Conservation (phyloP, 2,329 filamentous ascomycete species). For the Calycina herbarum region DNA sequence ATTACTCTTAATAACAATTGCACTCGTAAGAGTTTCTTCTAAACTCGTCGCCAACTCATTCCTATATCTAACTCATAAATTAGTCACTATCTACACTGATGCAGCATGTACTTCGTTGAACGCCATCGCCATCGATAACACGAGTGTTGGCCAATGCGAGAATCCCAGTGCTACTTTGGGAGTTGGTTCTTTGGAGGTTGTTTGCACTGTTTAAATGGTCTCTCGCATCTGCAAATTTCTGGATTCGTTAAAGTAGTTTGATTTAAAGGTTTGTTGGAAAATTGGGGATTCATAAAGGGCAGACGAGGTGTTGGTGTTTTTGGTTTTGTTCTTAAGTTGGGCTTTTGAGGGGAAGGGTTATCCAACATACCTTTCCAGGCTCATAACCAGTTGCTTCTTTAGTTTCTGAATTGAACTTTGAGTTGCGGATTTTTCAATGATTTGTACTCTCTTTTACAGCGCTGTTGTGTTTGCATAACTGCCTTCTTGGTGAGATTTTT, state of each 20-base stretch:
- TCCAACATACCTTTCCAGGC: background rate
- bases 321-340: background rate
- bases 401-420: background rate
- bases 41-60: background rate
- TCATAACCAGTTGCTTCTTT: background rate
- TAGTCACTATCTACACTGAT: background rate
- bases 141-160: background rate
- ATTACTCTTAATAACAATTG: background rate
- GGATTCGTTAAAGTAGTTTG: background rate
- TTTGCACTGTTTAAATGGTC: constrained; percentile 1
- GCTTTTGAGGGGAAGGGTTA: background rate
- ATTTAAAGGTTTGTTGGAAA: background rate
- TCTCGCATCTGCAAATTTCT: background rate
- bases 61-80: background rate
- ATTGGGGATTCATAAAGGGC: background rate
- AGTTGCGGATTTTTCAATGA: background rate
- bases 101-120: background rate
- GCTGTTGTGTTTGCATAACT: background rate
- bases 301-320: background rate
- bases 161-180: background rate
- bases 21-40: background rate
- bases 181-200: background rate
- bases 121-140: background rate
- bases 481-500: background rate
- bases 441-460: background rate